Evolutionary conservation across 2,329 filamentous ascomycete genomes (phyloP), one percentile per base, ranked within the genome.

Genomic region (Verticillium nubilum): DNA sequence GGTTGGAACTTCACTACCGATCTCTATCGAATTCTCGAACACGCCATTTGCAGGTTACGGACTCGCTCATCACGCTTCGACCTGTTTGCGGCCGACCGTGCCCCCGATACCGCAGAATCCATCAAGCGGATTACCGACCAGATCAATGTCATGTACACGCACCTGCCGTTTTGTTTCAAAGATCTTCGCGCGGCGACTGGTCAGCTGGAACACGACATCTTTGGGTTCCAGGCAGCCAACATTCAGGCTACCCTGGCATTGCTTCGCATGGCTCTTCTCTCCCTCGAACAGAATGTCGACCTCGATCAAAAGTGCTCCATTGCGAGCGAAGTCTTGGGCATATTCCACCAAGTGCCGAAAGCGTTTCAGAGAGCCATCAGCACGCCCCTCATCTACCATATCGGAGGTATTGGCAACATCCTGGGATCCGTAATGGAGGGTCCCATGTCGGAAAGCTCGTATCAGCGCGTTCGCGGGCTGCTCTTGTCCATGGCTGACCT

Each of bases 1-100:
- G 82, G 82, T 23, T 85, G 80, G 80, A 85, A 85, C 66, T 82
- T 83, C 58, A 80, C 77, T 4, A 83, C 80, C 0, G 80, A 84
- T 64, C 69, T 85, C 0, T 85, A 84, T 65, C 77, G 81, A 3
- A 74, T 84, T 5, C 69, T 86, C 10, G 82, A 85, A 64, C 80
- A 85, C 63, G 77, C 75, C 4, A 57, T 72, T 35, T 66, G 60
- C 25, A 53, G 26, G 28, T 52, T 58, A 27, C 61, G 62, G 19
- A 58, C 56, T 29, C 60, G 59, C 9, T 42, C 28, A 13, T 60
- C 60, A 4, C 29, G 54, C 4, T 31, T 61, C 7, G 17, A 59
- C 4, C 29, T 42, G n/a, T 42, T 33, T 31, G 19, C 17, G 26
- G 28, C 15, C 13, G 47, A 42, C 4, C 19, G 25, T 2, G 2